These are phyloP conservation scores for Papiliotrema nemorosa DNA, from an alignment of 1,284 basidiomycete genomes.

Conservation along the genomic window DNA sequence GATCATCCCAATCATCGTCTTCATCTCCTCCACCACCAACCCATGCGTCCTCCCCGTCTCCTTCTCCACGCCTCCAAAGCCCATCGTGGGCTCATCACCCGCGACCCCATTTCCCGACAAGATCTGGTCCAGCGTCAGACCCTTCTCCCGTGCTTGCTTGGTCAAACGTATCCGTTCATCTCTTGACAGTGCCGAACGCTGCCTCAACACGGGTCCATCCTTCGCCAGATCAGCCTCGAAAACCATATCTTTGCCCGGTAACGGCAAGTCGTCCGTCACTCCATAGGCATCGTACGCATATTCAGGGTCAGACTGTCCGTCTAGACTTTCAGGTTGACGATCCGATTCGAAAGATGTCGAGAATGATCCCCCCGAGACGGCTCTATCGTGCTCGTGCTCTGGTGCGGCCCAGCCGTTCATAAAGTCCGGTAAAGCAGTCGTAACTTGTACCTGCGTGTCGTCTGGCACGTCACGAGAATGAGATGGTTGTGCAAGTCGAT, in stretches of 20 bases:
- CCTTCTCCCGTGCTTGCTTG: slow-evolving; percentile 30
- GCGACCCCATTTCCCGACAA: slow-evolving; percentile 1
- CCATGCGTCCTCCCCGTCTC: slow-evolving; percentile 18
- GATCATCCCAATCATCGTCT: slow-evolving; percentile 40
- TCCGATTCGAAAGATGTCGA: slow-evolving; percentile 10
- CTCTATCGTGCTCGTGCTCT: not conserved
- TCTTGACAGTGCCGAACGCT: slow-evolving; percentile 19
- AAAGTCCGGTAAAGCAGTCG: not conserved
- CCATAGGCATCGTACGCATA: not conserved
- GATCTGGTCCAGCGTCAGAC: slow-evolving; percentile 23
- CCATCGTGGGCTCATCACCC: slow-evolving; percentile 2
- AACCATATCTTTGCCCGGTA: slow-evolving; percentile 33
- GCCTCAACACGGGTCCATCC: not conserved
- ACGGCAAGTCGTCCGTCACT: slow-evolving; percentile 17
- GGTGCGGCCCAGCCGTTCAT: not conserved
- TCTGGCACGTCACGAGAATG: not conserved
- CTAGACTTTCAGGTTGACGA: slow-evolving; percentile 3
- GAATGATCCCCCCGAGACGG: slow-evolving; percentile 1
- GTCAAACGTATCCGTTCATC: slow-evolving; percentile 34
- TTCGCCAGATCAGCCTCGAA: slow-evolving; percentile 23
- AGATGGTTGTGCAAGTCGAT: slow-evolving; percentile 3
- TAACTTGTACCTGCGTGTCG: not conserved
- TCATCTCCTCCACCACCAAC: slow-evolving; percentile 38
- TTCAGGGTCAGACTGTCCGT: slow-evolving; percentile 5
- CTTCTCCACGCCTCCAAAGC: slow-evolving; percentile 2